Percentiles rank a stretch among this genome's conserved stretches.
Conservation (phyloP, 768 basidiomycete species). For the Candolleomyces efflorescens region DNA sequence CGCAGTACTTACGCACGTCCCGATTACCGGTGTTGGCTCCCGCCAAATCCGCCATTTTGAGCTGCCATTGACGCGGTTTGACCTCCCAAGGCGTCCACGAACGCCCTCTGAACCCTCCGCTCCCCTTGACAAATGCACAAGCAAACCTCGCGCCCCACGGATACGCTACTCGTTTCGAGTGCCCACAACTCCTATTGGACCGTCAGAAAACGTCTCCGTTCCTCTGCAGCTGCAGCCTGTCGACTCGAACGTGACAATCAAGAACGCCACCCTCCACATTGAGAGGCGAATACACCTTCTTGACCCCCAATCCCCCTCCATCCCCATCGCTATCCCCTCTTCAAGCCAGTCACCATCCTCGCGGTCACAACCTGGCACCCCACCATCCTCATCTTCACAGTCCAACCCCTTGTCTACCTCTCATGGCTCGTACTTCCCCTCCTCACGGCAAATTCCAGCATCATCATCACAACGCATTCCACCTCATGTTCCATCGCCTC, state of each 20-base stretch:
- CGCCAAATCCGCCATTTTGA: conserved; percentile 70
- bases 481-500: conserved; percentile 10
- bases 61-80: conserved; percentile 67
- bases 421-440: conserved; percentile 2
- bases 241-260: conserved; percentile 54
- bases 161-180: conserved; percentile 57
- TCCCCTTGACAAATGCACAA: conserved; percentile 36
- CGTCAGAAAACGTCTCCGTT: conserved; percentile 67
- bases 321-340: neutral
- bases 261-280: conserved; percentile 58
- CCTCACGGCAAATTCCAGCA: conserved; percentile 11
- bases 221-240: conserved; percentile 57
- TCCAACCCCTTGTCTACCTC: neutral
- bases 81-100: conserved; percentile 43
- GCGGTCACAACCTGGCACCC: conserved; percentile 5
- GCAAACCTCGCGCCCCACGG: conserved; percentile 52
- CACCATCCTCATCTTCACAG: conserved; percentile 10
- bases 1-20: conserved; percentile 64
- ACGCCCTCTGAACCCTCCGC: conserved; percentile 30
- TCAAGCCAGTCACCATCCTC: neutral
- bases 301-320: conserved; percentile 25
- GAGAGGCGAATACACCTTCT: conserved; percentile 68
- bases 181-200: conserved; percentile 61
- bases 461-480: conserved; percentile 1
- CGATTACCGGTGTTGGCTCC: conserved; percentile 60